Evolutionary conservation across 331 rosid genomes (phyloP), one percentile per base, ranked within the genome.

Genomic region (Spiraea crenata): DNA sequence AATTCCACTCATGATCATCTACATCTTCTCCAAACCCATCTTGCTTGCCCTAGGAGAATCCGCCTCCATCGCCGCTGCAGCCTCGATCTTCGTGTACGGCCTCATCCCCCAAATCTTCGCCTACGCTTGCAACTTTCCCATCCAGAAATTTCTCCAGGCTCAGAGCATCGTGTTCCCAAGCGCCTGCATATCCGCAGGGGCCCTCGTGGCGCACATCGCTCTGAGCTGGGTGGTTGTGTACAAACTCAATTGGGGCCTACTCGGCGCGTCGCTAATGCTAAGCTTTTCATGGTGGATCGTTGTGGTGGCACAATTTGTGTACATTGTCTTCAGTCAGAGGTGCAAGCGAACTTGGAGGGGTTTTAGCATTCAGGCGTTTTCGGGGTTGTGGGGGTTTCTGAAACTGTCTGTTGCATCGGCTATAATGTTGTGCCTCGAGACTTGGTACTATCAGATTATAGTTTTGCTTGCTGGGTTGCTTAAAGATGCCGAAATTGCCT

Each of bases 211-310:
- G 34, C 92, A 87, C 57, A 6, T 83, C 17, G 0, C 66, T 25
- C 50, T 89, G 6, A 81, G 81, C 16, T 89, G 96, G 96, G 7
- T 81, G 35, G 82, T 56, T 6, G 65, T 86, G 1, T 86, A 54
- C 76, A 46, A 56, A 70, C 8, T 83, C n/a, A 84, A 82, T 0
- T 44, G 68, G 75, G 96, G 92, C 2, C 73, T 85, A 0, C 6
- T 87, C 1, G 92, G 90, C 1, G 71, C 87, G 1, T 77, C 92
- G 0, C 46, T 89, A 77, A 72, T 69, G 45, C 45, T 89, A 35
- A 87, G 96, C 59, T 45, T 85, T 8, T 87, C 89, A 0, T 89
- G 96, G 92, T 89, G 96, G 96, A 71, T 89, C 56, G 71, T 89
- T 1, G 92, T 85, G 46, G 77, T 49, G 75, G 96, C 82, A 5